Conservation (phyloP, 768 basidiomycete genomes). For the Mycena latifolia region DNA sequence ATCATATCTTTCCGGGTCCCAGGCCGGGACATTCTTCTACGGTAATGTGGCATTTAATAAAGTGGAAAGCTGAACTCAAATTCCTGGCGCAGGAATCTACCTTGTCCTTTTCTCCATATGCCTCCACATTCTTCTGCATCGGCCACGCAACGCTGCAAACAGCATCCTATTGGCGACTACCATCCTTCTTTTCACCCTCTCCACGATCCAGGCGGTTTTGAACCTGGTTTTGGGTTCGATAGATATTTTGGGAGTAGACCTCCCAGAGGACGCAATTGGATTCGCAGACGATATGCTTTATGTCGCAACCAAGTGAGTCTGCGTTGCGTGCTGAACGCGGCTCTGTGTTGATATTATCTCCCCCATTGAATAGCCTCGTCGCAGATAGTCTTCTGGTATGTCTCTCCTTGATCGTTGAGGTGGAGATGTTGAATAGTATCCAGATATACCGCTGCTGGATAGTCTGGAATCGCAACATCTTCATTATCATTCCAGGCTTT, state of each 20-base stretch:
- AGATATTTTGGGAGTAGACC: not conserved
- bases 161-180: conserved; percentile 3
- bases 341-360: no score
- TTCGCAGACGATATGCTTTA: not conserved
- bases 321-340: no score
- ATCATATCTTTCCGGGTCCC: no score
- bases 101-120: conserved; percentile 6
- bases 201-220: not conserved
- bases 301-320: conserved; percentile 10
- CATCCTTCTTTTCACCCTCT: conserved; percentile 2
- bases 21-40: conserved; percentile 1
- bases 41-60: not conserved
- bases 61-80: not conserved
- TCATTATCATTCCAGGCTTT: not conserved
- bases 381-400: not conserved
- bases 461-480: conserved; percentile 6
- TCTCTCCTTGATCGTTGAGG: not conserved
- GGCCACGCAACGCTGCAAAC: not conserved
- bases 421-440: no score
- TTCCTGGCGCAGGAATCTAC: conserved; percentile 10
- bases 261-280: not conserved
- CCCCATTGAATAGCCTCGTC: no score
- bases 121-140: conserved; percentile 1
- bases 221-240: not conserved
- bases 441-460: conserved; percentile 12